A percentile compares a stretch with the other conserved stretches of the same genome.
These are phyloP conservation scores for Solanum hybrid DNA, from an alignment of 305 asterid species.

Conservation along the genomic window DNA sequence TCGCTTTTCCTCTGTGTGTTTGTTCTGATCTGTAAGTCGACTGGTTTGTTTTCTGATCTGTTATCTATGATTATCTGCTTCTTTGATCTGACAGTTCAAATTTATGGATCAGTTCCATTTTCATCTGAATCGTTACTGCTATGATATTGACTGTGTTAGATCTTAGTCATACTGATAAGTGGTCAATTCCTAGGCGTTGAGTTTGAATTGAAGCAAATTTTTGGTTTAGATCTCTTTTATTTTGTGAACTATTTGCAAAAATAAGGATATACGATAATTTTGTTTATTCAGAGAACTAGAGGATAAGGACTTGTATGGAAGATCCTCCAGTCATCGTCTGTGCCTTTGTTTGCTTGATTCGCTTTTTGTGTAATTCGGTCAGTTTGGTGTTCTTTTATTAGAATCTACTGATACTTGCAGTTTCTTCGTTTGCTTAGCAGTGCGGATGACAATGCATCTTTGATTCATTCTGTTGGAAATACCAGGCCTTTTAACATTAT, in stretches of 20 bases:
- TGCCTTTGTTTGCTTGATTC: background rate
- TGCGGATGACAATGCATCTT: background rate
- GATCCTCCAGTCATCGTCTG: background rate
- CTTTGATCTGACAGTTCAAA: background rate
- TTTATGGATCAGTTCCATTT: background rate
- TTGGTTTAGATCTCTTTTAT: background rate
- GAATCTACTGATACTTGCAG: background rate
- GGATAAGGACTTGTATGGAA: background rate
- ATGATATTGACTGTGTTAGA: background rate
- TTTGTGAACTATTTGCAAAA: background rate
- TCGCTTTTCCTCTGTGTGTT: background rate
- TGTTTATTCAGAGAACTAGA: background rate
- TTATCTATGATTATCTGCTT: background rate
- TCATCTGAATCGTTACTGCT: background rate
- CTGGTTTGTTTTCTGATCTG: background rate
- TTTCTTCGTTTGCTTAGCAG: background rate
- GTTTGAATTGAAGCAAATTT: background rate
- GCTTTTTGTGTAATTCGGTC: background rate
- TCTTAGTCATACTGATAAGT: background rate
- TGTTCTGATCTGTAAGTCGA: background rate
- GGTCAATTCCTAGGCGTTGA: background rate
- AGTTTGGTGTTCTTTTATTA: background rate
- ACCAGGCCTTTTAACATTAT: background rate
- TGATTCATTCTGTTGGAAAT: background rate
- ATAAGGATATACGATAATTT: background rate